Percentiles rank a stretch among this genome's conserved stretches.
phyloP scores from a whole-genome alignment of 225 moss, liverwort and hornwort genomes.

The Pseudisothecium myosuroides region DNA sequence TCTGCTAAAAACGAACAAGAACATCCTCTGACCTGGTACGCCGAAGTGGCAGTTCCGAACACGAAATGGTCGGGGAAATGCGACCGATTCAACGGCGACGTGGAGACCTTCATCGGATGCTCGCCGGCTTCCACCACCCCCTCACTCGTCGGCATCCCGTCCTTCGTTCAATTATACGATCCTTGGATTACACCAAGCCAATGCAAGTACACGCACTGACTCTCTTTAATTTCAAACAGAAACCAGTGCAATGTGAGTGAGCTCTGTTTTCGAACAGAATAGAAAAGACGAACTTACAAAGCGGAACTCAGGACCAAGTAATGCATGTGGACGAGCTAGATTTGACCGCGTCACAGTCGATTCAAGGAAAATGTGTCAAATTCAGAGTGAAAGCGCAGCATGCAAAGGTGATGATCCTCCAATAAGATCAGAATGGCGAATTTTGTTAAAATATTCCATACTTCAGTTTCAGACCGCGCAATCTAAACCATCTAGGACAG shows the following conservation, averaged over 20 bases:
- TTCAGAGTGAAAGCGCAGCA: not conserved
- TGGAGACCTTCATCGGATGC: not conserved
- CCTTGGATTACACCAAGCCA: not conserved
- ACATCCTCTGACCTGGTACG: not conserved
- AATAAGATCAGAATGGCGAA: too few species aligned
- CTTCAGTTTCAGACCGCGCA: too few species aligned
- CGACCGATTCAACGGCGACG: conserved; percentile 20
- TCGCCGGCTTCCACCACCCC: not conserved
- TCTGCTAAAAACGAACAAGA: not conserved
- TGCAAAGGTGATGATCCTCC: not conserved
- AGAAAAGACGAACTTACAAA: not conserved
- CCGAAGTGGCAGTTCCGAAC: too few species aligned
- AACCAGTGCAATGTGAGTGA: not conserved
- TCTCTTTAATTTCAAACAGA: not conserved
- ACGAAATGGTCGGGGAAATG: conserved; percentile 38
- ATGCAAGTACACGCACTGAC: not conserved
- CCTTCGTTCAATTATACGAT: not conserved
- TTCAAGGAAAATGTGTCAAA: not conserved
- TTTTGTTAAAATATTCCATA: too few species aligned
- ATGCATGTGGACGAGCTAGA: not conserved
- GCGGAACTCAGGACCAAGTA: not conserved
- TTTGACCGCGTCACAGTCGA: not conserved
- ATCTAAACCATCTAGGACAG: too few species aligned
- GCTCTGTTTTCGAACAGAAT: not conserved
- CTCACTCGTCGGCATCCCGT: not conserved